Base-by-base conservation (phyloP, 1,284 basidiomycete species). In the Austroboletus niveus region DNA sequence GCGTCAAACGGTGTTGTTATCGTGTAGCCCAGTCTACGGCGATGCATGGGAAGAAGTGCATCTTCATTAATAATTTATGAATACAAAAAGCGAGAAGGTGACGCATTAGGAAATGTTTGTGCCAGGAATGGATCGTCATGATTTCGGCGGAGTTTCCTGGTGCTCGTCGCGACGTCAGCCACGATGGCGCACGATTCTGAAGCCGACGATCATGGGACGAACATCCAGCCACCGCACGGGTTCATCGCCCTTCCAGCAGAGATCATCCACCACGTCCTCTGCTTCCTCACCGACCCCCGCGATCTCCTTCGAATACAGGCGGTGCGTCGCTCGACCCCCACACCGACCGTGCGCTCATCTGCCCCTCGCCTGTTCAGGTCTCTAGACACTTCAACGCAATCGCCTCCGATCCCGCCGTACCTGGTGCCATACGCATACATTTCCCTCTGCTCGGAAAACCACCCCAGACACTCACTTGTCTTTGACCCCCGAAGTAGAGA, bases 371-470 rank as follows among this genome's bases (percentile, higher is more conserved):
- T 24, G 4, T 43, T n/a, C 29, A 63, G 60, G 58, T 63, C 4
- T 62, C 48, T 36, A 61, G 42, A 47, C 22, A 31, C 9, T 61
- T 64, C 24, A 29, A 43, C 8, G 42, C 38, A 29, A 52, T 61
- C 48, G 17, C 55, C 27, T 5, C 30, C 3, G 60, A 64, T 15
- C 34, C 47, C 1, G 30, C 36, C 15, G 1, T 64, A 17, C 17
- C 29, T 58, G 62, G 60, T 47, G 7, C 58, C 59, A 1, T 61
- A 59, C n/a, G 58, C 24, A 8, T 55, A 51, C 2, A 24, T 62
- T 40, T 58, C 56, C 22, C 49, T 62, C 34, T 42, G 4, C 22
- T 24, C 50, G 2, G 20, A 45, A 8, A 52, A 38, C 27, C 51
- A 49, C n/a, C 60, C 56, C 12, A 48, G 42, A 22, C 48, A 53